Base-by-base conservation (phyloP, 768 basidiomycete genomes). In the Coprinopsis cinerea region DNA sequence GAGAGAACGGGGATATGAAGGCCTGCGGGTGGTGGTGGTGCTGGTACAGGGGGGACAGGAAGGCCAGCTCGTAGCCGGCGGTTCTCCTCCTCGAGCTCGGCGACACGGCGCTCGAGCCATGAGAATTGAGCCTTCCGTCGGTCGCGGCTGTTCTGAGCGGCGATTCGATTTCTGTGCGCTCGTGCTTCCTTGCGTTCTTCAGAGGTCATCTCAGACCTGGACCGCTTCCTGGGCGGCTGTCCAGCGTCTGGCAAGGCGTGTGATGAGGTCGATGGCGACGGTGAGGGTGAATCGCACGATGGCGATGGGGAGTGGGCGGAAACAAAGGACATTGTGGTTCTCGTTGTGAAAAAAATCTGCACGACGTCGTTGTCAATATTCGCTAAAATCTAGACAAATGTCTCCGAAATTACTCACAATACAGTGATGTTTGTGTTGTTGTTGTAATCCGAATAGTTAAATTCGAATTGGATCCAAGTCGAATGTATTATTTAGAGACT, bases 91-190 rank as follows among this genome's bases (percentile, higher is more conserved):
- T 90, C 85, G 49, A 90, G 83, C 63, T 87, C 82, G 11, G 72
- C 63, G 2, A 90, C 86, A 40, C 83, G 64, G 30, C 67, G 76
- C 62, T 88, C 83, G 35, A 91, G 83, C 55, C 71, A 74, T 1
- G 70, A 48, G 62, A 85, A 91, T 55, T 94, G 90, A 14, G 83
- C 85, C 67, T 95, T 95, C 49, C 91, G 79, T 57, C 88, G 79
- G 70, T 95, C 92, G 39, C 92, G 83, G 10, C 88, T 90, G 70
- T 92, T 88, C 73, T 95, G 92, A 4, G 92, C 92, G 1, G 92
- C 92, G 64, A 94, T 90, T 44, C 92, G 80, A 68, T 95, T 95
- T 49, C 92, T 83, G 68, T 92, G 89, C 14, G 88, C 91, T 55
- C 92, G 77, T 42, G 88, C 89, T 64, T 92, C 90, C 58, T 81